A percentile compares a stretch with the other conserved stretches of the same genome.
Conservation (phyloP, 768 basidiomycete genomes). For the Trametes cubensis region DNA sequence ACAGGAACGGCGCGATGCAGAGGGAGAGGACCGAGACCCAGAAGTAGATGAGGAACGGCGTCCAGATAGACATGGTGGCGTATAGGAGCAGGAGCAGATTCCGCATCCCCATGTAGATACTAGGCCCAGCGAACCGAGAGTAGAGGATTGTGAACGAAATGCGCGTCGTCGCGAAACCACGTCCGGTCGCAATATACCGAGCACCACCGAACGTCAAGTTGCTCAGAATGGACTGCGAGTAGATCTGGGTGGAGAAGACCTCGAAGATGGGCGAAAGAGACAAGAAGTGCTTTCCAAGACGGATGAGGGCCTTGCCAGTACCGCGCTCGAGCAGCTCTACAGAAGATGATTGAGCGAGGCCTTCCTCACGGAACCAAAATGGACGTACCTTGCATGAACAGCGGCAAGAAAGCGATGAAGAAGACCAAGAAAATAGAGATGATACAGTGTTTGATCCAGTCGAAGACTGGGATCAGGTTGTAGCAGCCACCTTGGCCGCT, state of each 20-base stretch:
- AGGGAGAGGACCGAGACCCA: conserved; percentile 96
- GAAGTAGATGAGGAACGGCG: conserved; percentile 96
- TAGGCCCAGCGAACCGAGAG: conserved; percentile 98
- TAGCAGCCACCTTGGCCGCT: conserved; percentile 92
- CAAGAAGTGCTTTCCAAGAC: conserved; percentile 94
- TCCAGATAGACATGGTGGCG: conserved; percentile 89
- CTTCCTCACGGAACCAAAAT: not conserved
- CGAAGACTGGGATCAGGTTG: conserved; percentile 93
- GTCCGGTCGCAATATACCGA: conserved; percentile 97
- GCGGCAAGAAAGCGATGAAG: conserved; percentile 94
- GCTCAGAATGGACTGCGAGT: conserved; percentile 94
- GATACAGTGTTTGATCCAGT: conserved; percentile 97
- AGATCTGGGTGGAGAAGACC: conserved; percentile 98
- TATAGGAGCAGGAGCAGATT: conserved; percentile 90
- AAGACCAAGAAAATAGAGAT: conserved; percentile 99
- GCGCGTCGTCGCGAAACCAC: conserved; percentile 97
- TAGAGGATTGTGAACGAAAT: conserved; percentile 96
- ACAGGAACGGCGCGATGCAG: conserved; percentile 95
- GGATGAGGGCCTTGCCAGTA: conserved; percentile 91
- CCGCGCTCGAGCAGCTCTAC: conserved; percentile 98
- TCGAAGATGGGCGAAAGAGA: conserved; percentile 98
- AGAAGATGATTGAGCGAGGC: not conserved
- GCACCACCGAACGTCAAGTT: conserved; percentile 98
- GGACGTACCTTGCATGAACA: conserved; percentile 90
- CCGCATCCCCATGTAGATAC: conserved; percentile 98